Evolutionary conservation across 1,139 yeast species (phyloP), one percentile per base, ranked within the genome.

Genomic region (Taphrina betulina): DNA sequence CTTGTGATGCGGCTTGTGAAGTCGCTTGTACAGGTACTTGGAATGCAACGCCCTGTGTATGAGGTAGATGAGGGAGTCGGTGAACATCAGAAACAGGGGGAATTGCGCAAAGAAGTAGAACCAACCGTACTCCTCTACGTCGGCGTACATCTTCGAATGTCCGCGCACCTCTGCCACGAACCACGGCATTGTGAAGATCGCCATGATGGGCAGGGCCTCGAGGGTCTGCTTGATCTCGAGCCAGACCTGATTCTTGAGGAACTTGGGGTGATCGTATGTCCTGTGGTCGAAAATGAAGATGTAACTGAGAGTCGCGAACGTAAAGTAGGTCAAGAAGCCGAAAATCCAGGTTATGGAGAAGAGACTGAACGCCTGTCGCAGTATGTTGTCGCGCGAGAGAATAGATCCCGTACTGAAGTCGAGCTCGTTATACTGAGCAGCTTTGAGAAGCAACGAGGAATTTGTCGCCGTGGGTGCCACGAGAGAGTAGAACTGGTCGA

Each of bases 1-100:
- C 74, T 92, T 94, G 78, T 92, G 98, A 71, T 92, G 98, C n/a
- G 97, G 96, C 74, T 92, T 92, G 75, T 92, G 98, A 63, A 92
- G 75, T 31, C 68, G 71, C 75, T 85, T 90, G 79, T 92, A 92
- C 38, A 92, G 83, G 34, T 77, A 66, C 28, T 96, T 96, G 85
- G 90, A 86, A 71, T 92, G 98, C 66, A 92, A 77, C 79, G 87
- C 80, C 68, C 97, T 82, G 73, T 92, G 98, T 64, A 89, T 84
- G 68, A 85, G 77, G 71, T 92, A 92, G 66, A 92, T 88, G 59
- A 92, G 86, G 69, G 88, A 84, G 71, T 92, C 98, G 5, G 98
- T 90, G 69, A 92, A 92, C 75, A 92, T 77, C 62, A 92, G 78
- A 72, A 90, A 92, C 31, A 78, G 71, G 3, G 94, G 92, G 60